A percentile compares a stretch with the other conserved stretches of the same genome.
These are phyloP conservation scores for Debaryomyces castellii DNA, from an alignment of 805 yeast genomes.

Conservation along the genomic window DNA sequence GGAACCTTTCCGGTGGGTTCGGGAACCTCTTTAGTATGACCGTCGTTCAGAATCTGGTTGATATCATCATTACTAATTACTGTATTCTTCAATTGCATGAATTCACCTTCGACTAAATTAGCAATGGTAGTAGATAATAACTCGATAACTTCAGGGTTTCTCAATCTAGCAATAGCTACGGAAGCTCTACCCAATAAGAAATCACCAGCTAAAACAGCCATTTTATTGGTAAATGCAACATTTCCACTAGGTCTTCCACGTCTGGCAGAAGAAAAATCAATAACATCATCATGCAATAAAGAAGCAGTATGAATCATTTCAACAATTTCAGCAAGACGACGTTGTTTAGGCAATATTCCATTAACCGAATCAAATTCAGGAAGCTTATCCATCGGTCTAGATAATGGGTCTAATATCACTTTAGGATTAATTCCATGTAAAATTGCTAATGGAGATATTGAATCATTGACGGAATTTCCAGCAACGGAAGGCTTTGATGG, in stretches of 20 bases:
- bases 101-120: conserved; percentile 95
- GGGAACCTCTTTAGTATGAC: conserved; percentile 48
- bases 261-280: conserved; percentile 84
- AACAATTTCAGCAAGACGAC: conserved; percentile 94
- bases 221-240: conserved; percentile 90
- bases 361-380: conserved; percentile 58
- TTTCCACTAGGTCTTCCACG: conserved; percentile 91
- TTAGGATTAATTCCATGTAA: conserved; percentile 90
- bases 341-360: conserved; percentile 91
- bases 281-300: conserved; percentile 93
- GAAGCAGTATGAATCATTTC: conserved; percentile 99
- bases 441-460: conserved; percentile 77
- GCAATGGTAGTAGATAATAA: conserved; percentile 94
- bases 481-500: conserved; percentile 55
- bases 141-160: conserved; percentile 98
- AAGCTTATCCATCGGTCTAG: conserved; percentile 72
- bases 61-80: conserved; percentile 54
- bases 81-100: conserved; percentile 96
- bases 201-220: conserved; percentile 98
- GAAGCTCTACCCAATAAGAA: conserved; percentile 94
- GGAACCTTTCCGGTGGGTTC: conserved; percentile 63
- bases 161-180: conserved; percentile 85
- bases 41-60: conserved; percentile 47
- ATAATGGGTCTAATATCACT: conserved; percentile 77
- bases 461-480: conserved; percentile 57